A percentile compares a stretch with the other conserved stretches of the same genome.
These are phyloP conservation scores for Trichophyton simii DNA, from an alignment of 2,329 filamentous ascomycete genomes.

Conservation along the genomic window DNA sequence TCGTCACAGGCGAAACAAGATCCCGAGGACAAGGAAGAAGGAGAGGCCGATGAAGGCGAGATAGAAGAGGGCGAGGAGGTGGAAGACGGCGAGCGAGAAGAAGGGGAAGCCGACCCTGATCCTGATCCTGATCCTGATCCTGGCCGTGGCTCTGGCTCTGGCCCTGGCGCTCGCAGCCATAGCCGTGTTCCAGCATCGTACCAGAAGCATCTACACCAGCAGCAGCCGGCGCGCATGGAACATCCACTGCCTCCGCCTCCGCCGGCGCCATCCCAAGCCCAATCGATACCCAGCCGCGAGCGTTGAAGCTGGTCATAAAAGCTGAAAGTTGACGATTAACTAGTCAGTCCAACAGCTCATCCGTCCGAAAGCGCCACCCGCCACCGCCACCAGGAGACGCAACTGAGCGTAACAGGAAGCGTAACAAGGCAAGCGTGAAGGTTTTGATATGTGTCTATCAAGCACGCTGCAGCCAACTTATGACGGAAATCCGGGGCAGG, in stretches of 20 bases:
- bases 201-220: not conserved
- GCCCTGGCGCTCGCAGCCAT: not conserved
- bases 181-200: conserved; percentile 10
- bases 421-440: too few relatives aligned
- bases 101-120: not conserved
- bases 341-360: too few relatives aligned
- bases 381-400: too few relatives aligned
- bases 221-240: not conserved
- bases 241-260: conserved; percentile 8
- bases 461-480: too few relatives aligned
- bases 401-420: too few relatives aligned
- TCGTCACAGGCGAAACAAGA: too few relatives aligned
- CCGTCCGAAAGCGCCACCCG: too few relatives aligned
- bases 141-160: not conserved
- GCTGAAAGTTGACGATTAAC: too few relatives aligned
- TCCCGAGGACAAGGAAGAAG: too few relatives aligned
- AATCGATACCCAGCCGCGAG: not conserved
- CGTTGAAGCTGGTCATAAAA: too few relatives aligned
- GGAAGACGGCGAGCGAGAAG: not conserved
- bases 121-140: not conserved
- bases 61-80: not conserved
- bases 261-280: not conserved
- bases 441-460: too few relatives aligned
- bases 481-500: too few relatives aligned
- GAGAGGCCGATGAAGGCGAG: not conserved